These are phyloP conservation scores for Isabelozyma gotoi DNA, from an alignment of 805 yeast genomes.

Conservation along the genomic window DNA sequence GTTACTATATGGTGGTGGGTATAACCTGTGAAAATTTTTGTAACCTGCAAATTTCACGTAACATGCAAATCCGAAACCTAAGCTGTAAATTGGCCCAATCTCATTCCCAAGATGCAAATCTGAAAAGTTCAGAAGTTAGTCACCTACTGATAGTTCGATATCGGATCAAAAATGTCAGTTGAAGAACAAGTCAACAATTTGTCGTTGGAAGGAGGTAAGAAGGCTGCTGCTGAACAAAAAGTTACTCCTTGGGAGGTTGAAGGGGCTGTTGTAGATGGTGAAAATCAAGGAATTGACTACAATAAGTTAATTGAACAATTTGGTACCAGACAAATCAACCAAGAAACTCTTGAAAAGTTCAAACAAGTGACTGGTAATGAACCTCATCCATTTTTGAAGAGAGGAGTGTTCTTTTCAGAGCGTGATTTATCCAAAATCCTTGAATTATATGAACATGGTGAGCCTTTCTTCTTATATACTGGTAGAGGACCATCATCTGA, in stretches of 20 bases:
- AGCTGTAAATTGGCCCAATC: not conserved
- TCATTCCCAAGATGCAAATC: too few species aligned
- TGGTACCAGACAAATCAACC: constrained; percentile 74
- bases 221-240: constrained; percentile 29
- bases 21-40: not conserved
- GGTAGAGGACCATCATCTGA: constrained; percentile 97
- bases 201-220: constrained; percentile 4
- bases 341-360: constrained; percentile 75
- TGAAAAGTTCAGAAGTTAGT: not conserved
- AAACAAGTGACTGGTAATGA: constrained; percentile 79
- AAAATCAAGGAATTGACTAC: constrained; percentile 88
- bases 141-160: not conserved
- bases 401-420: constrained; percentile 92
- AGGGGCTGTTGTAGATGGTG: constrained; percentile 96
- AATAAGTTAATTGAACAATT: constrained; percentile 83
- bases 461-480: constrained; percentile 92
- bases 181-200: constrained; percentile 15
- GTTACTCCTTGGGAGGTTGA: constrained; percentile 98
- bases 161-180: constrained; percentile 1
- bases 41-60: not conserved
- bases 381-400: constrained; percentile 87
- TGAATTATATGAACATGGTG: constrained; percentile 89
- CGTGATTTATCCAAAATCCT: constrained; percentile 78
- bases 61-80: not conserved
- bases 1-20: not conserved